phyloP scores from a whole-genome alignment of 148 eudicot genomes.

The Spergularia bocconei region DNA sequence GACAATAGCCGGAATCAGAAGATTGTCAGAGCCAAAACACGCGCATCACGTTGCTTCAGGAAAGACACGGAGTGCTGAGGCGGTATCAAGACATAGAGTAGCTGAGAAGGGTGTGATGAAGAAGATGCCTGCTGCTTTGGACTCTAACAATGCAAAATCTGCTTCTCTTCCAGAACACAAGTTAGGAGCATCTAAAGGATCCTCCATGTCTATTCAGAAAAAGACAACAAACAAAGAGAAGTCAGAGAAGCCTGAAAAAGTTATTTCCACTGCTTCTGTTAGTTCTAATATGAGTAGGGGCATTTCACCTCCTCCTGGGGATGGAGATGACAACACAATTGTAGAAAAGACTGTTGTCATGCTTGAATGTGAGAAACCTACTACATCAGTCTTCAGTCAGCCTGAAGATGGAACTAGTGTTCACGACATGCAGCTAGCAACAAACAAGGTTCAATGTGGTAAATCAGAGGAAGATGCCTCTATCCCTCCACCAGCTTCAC shows the following conservation, averaged over 20 bases:
- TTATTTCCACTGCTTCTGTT: conserved; percentile 27
- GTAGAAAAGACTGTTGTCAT: conserved; percentile 82
- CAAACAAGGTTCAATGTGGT: conserved; percentile 27
- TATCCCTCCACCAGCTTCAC: conserved; percentile 45
- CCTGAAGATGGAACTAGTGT: conserved; percentile 26
- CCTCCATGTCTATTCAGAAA: conserved; percentile 35
- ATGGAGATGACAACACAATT: conserved; percentile 63
- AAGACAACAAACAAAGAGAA: conserved; percentile 38
- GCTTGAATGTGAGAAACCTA: conserved; percentile 71
- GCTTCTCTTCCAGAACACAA: conserved; percentile 66
- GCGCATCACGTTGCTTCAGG: conserved; percentile 35
- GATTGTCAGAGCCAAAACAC: conserved; percentile 92
- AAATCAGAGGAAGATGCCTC: conserved; percentile 31
- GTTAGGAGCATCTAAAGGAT: conserved; percentile 41
- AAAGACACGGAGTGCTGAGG: conserved; percentile 48
- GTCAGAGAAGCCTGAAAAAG: conserved; percentile 31
- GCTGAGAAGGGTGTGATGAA: conserved; percentile 48
- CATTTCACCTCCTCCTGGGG: conserved; percentile 24
- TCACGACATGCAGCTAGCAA: conserved; percentile 23
- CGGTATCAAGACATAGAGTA: conserved; percentile 44
- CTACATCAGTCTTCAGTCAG: conserved; percentile 29
- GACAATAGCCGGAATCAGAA: conserved; percentile 63
- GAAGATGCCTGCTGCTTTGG: conserved; percentile 43
- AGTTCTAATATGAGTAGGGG: conserved; percentile 24
- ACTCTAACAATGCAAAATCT: conserved; percentile 56